phyloP scores from a whole-genome alignment of 164 flowering plant genomes.

The Aristolochia californica region DNA sequence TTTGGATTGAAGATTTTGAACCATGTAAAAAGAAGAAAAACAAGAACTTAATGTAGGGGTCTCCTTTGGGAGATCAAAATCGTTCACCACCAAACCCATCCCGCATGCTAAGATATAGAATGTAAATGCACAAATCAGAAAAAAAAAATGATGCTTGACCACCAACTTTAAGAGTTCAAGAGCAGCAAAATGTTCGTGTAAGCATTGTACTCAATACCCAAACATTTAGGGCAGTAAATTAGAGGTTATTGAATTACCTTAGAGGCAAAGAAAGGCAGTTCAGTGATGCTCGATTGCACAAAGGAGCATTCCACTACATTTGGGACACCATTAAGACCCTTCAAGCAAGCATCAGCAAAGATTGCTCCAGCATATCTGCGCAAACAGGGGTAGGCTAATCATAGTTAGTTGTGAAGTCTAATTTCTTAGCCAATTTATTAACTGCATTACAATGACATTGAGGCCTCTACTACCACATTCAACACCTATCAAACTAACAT shows the following conservation, averaged over 20 bases:
- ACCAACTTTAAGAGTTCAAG: too few relatives aligned
- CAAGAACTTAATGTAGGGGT: too few relatives aligned
- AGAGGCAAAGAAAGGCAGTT: conserved; percentile 96
- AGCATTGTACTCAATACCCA: not conserved
- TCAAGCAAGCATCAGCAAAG: conserved; percentile 96
- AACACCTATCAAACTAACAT: not conserved
- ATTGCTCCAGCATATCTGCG: conserved; percentile 92
- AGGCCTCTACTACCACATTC: not conserved
- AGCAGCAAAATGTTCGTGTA: too few relatives aligned
- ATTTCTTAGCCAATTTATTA: not conserved
- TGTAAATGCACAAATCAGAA: too few relatives aligned
- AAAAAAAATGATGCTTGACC: too few relatives aligned
- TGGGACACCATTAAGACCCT: conserved; percentile 98
- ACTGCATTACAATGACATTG: not conserved
- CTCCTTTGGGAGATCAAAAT: too few relatives aligned
- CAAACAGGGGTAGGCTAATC: conserved; percentile 4
- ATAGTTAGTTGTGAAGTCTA: not conserved
- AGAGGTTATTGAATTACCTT: conserved; percentile 42
- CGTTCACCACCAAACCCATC: too few relatives aligned
- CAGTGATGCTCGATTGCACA: conserved; percentile 79
- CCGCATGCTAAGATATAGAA: too few relatives aligned
- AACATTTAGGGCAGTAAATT: not conserved
- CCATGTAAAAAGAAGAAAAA: too few relatives aligned
- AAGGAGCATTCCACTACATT: conserved; percentile 85
- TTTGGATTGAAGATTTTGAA: too few relatives aligned